phyloP scores from a whole-genome alignment of 805 yeast species.

The Ogataea pini region DNA sequence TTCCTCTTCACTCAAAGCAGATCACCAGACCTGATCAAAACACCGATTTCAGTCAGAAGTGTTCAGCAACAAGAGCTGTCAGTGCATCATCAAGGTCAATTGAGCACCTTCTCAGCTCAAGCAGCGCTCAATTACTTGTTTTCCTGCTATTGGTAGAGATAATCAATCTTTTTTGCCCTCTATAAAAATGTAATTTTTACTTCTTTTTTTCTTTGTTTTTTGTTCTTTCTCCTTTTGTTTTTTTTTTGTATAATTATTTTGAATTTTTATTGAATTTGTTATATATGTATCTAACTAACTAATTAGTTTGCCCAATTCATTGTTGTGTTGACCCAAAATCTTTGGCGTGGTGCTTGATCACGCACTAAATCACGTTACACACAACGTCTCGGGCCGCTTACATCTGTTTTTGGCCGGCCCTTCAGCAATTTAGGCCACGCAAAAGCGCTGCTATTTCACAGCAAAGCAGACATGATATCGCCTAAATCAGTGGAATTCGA shows the following conservation, averaged over 20 bases:
- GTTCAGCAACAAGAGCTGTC: no score
- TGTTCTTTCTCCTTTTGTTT: background rate
- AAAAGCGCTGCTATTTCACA: background rate
- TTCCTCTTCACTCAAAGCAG: no score
- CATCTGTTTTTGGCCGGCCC: background rate
- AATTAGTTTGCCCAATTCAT: background rate
- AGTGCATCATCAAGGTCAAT: no score
- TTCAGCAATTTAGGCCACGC: background rate
- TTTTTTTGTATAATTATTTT: background rate
- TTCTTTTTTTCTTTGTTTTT: background rate
- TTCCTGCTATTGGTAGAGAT: no score
- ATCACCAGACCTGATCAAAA: no score
- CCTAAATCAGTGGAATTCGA: slow-evolving; percentile 26
- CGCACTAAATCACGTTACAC: background rate
- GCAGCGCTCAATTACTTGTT: no score
- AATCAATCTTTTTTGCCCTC: background rate
- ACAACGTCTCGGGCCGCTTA: background rate
- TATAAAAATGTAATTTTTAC: background rate
- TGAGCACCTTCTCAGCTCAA: no score
- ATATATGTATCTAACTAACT: no score
- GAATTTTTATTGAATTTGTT: background rate
- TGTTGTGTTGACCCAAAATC: background rate
- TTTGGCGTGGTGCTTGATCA: background rate
- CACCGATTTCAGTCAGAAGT: no score
- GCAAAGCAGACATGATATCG: slow-evolving; percentile 12